Evolutionary conservation across 495 filamentous ascomycete genomes (phyloP).

Genomic region (Lindgomyces ingoldianus): DNA sequence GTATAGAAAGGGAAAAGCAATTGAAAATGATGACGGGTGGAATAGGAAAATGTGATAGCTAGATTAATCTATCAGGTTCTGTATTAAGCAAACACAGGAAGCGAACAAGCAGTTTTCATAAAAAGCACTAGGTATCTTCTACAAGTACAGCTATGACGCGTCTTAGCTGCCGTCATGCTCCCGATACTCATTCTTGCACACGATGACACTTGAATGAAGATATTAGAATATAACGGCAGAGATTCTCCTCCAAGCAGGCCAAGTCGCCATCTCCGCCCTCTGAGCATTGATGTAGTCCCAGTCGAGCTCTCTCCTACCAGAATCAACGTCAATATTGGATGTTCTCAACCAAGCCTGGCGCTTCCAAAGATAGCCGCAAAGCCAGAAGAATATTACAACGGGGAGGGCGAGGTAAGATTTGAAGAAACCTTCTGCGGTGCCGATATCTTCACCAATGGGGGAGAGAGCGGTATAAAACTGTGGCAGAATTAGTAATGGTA

Average conservation of each 20-base stretch:
- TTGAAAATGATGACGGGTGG: too few species aligned
- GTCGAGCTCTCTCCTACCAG: conserved; percentile 59
- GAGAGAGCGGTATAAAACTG: conserved; percentile 57
- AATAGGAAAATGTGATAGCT: too few species aligned
- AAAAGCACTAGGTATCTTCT: too few species aligned
- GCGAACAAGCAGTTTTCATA: too few species aligned
- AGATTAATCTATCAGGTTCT: too few species aligned
- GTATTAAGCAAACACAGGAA: too few species aligned
- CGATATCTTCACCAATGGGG: conserved; percentile 48
- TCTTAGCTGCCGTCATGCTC: too few species aligned
- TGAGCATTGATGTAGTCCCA: conserved; percentile 57
- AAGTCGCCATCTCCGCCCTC: conserved; percentile 47
- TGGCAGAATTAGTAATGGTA: background rate
- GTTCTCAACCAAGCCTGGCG: conserved; percentile 56
- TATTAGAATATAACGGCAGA: conserved; percentile 54
- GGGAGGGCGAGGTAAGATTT: conserved; percentile 61
- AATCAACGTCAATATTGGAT: conserved; percentile 63
- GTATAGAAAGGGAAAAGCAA: too few species aligned
- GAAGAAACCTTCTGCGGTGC: conserved; percentile 61
- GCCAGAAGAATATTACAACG: conserved; percentile 59
- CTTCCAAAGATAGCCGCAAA: conserved; percentile 61
- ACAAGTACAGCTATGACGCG: too few species aligned
- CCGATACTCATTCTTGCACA: too few species aligned
- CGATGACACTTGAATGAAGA: too few species aligned
- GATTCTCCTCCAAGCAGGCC: conserved; percentile 56